These are phyloP conservation scores for Dissophora globulifera DNA, from an alignment of 192 early-diverging fungal species.

Conservation along the genomic window DNA sequence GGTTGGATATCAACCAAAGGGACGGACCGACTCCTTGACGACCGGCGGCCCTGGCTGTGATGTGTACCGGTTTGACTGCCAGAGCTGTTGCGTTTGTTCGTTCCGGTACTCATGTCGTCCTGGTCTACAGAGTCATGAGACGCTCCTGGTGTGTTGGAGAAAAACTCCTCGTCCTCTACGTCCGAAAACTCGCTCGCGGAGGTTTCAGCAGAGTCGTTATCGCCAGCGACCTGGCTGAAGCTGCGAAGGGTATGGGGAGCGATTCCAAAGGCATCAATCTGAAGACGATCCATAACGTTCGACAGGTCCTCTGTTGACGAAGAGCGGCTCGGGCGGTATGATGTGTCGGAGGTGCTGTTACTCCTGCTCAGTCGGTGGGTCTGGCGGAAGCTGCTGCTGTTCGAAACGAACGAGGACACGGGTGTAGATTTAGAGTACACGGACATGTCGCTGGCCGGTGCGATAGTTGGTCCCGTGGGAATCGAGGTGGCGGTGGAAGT, in stretches of 20 bases:
- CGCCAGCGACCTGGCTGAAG: conserved; percentile 51
- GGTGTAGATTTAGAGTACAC: conserved; percentile 37
- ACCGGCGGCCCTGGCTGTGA: conserved; percentile 1
- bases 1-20: conserved; percentile 47
- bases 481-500: background rate
- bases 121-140: background rate
- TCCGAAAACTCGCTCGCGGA: conserved; percentile 32
- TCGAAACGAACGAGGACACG: conserved; percentile 21
- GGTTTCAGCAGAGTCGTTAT: conserved; percentile 36
- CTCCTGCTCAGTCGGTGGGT: conserved; percentile 27
- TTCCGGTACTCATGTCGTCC: background rate
- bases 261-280: conserved; percentile 53
- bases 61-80: conserved; percentile 6
- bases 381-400: background rate
- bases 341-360: conserved; percentile 21
- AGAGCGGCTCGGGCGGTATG: background rate
- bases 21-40: conserved; percentile 34
- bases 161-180: background rate
- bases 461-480: background rate
- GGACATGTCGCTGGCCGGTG: conserved; percentile 19
- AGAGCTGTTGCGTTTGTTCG: conserved; percentile 24
- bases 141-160: background rate
- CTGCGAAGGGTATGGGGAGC: conserved; percentile 53
- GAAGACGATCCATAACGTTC: conserved; percentile 42
- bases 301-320: conserved; percentile 42